Conservation (phyloP, 768 basidiomycete species). For the Trametes punicea region DNA sequence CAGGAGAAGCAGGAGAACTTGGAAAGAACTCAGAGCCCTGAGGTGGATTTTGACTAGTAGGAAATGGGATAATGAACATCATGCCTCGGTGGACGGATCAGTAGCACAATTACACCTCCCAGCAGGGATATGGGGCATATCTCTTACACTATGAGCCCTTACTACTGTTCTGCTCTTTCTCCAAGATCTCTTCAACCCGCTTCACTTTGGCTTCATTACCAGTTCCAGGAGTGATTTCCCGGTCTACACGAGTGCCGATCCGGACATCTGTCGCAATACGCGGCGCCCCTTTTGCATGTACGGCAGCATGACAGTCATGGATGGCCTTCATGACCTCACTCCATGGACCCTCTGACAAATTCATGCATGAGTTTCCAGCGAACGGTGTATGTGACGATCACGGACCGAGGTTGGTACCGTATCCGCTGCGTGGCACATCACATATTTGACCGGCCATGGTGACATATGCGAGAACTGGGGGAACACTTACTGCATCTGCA, state of each 20-base stretch:
- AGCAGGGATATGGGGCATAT: no score
- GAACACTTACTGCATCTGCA: conserved; percentile 66
- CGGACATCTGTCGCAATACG: conserved; percentile 91
- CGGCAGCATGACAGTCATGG: conserved; percentile 85
- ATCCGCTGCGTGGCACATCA: conserved; percentile 51
- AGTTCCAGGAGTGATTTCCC: conserved; percentile 54
- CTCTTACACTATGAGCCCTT: background rate
- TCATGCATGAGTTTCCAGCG: background rate
- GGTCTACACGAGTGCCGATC: conserved; percentile 86
- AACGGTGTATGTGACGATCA: background rate
- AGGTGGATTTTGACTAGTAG: background rate
- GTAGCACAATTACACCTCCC: no score
- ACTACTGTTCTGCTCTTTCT: conserved; percentile 27
- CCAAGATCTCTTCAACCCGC: conserved; percentile 78
- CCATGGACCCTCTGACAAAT: conserved; percentile 73
- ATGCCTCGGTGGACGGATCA: no score
- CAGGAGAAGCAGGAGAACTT: conserved; percentile 29
- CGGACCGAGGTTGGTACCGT: conserved; percentile 85
- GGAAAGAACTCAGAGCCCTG: conserved; percentile 15
- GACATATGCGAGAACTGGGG: background rate
- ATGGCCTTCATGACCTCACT: conserved; percentile 79
- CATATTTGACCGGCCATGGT: background rate
- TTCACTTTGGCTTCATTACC: conserved; percentile 80
- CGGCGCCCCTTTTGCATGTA: conserved; percentile 71
- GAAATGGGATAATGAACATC: no score